Base-by-base conservation (phyloP, 148 eudicot genomes). In the Fagopyrum homotropicum region DNA sequence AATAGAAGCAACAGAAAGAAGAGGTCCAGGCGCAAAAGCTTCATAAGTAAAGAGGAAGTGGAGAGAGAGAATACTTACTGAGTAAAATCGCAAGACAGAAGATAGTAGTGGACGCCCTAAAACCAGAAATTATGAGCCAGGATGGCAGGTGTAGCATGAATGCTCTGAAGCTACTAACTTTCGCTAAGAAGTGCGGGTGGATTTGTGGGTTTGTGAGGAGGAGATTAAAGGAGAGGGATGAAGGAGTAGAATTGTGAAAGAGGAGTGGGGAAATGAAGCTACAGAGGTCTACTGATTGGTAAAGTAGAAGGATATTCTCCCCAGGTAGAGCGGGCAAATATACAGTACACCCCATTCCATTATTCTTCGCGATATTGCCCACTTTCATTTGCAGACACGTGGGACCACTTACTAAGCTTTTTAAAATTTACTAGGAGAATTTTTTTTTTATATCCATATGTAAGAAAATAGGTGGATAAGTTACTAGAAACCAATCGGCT, bases 231-330 rank as follows among this genome's bases (percentile, higher is more conserved):
- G 60, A 55, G 60, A 22, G 60, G 60, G 60, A 16, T 16, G 6
- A 55, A 55, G 26, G 66, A 60, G 66, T 10, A 9, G 66, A 60
- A 26, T 60, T 60, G 66, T 9, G 11, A 60, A 35, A 55, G 60
- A 55, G 66, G 66, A 8, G 6, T 60, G 35, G 66, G 66, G 66
- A 26, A 60, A 60, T 26, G 12, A 26, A 30, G 66, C 60, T 16
- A 55, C 60, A 55, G 60, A 60, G 66, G 66, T 22, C 40, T 60
- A 22, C 66, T 60, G 66, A 60, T 60, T 60, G 66, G 66, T 60
- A 60, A 60, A 60, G 66, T 60, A 4, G 66, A 26, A 60, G 66
- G 66, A 60, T 60, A 60, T 60, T 60, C 66, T 60, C 35, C 66
- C 35, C 66, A 22, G 60, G 17, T 55, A 55, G 60, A 55, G 60